Base-by-base conservation (phyloP, 495 filamentous ascomycete species). In the Tuber aestivum region DNA sequence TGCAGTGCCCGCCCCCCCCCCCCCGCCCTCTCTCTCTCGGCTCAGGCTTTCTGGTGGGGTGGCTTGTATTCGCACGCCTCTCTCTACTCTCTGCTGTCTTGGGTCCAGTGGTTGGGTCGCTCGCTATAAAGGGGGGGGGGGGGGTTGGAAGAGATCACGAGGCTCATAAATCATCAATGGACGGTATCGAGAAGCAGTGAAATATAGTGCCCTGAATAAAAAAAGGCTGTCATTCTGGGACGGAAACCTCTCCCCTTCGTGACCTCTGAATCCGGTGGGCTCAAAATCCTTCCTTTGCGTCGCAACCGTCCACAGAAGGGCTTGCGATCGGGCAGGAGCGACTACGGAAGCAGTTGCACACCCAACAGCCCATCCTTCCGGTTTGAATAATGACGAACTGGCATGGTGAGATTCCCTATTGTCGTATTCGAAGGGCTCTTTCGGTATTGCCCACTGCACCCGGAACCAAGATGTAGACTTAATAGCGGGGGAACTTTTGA, bases 391-490 rank as follows among this genome's bases (percentile, higher is more conserved):
- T 45, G 42, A 23, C 14, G 50, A 27, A 9, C 23, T 23, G 2
- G 50, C 3, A 9, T 14, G 50, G 50, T 27, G 50, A 5, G 50
- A 14, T 27, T 12, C 50, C 50, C 50, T 32, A 74, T 72, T 78
- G 10, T 70, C 78, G 27, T 4, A 21, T 71, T 75, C 48, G 1
- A 48, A 69, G 35, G 35, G 75, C 69, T 72, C 72, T 45, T 74
- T 74, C 69, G 72, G 74, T 72, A 79, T 77, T 16, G 10, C 41
- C 27, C 41, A 72, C 76, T 48, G 37, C 20, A 61, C 44, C 70
- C 41, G 45, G 73, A 78, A 42, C 7, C 32, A 76, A 72, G 72
- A 48, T 74, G 68, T 32, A 75, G 73, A 75, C 70, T 65, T 76
- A 75, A 73, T 38, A 70, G 73, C 38, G 41, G 4, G 70, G 70